A percentile compares a stretch with the other conserved stretches of the same genome.
Evolutionary conservation across 2,329 filamentous ascomycete genomes (phyloP).

Genomic region (Diplocarpon mali): DNA sequence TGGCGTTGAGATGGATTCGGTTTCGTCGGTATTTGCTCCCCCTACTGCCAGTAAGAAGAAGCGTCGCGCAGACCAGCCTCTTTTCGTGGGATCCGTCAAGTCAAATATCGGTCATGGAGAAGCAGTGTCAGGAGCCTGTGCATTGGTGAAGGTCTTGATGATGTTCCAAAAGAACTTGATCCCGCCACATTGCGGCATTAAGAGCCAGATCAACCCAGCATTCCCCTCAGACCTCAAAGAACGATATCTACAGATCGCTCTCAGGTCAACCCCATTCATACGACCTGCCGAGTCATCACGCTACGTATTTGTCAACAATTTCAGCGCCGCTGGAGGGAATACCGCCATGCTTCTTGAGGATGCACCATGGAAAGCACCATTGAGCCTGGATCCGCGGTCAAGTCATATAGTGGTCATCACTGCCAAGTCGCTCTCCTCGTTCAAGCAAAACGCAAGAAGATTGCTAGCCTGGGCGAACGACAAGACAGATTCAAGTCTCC

Average conservation of each 20-base stretch:
- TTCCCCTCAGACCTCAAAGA: slow-evolving; percentile 28
- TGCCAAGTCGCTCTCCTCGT: slow-evolving; percentile 29
- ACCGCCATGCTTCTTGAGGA: slow-evolving; percentile 15
- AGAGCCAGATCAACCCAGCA: slow-evolving; percentile 21
- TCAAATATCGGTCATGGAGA: slow-evolving; percentile 10
- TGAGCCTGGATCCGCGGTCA: slow-evolving; percentile 29
- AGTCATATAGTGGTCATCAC: slow-evolving; percentile 31
- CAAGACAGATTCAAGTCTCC: slow-evolving; percentile 8
- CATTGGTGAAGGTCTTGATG: slow-evolving; percentile 21
- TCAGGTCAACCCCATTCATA: slow-evolving; percentile 6
- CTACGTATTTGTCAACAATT: slow-evolving; percentile 42
- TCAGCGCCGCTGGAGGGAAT: slow-evolving; percentile 27
- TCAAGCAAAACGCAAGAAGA: slow-evolving; percentile 23
- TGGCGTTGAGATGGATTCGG: slow-evolving; percentile 67
- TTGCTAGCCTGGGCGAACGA: slow-evolving; percentile 16
- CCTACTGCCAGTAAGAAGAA: not conserved
- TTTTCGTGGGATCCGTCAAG: slow-evolving; percentile 2
- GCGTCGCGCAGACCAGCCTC: not conserved
- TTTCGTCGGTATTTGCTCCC: slow-evolving; percentile 51
- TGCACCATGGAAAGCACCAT: slow-evolving; percentile 19
- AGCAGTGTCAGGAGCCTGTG: slow-evolving; percentile 18
- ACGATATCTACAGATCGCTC: slow-evolving; percentile 35
- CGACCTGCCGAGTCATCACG: slow-evolving; percentile 20
- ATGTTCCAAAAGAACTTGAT: slow-evolving; percentile 19
- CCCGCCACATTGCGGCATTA: slow-evolving; percentile 19